A percentile compares a stretch with the other conserved stretches of the same genome.
These are phyloP conservation scores for Echites panduratus DNA, from an alignment of 257 asterid species.

Conservation along the genomic window DNA sequence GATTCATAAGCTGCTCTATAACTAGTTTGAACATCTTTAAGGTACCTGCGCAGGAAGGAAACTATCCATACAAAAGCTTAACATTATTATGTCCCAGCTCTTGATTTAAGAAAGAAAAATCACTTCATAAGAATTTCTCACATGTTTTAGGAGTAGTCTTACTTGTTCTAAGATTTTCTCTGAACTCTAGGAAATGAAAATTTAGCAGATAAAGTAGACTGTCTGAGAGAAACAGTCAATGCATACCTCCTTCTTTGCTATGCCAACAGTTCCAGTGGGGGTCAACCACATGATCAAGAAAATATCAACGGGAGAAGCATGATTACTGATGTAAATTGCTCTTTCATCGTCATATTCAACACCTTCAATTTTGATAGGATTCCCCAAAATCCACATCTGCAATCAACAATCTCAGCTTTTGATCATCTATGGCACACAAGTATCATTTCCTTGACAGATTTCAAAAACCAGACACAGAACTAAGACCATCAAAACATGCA, in stretches of 20 bases:
- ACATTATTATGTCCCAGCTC: too few relatives aligned
- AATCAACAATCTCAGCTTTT: conserved; percentile 10
- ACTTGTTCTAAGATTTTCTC: background rate
- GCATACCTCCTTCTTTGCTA: conserved; percentile 42
- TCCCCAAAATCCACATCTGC: conserved; percentile 47
- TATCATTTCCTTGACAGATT: background rate
- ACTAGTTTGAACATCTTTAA: too few relatives aligned
- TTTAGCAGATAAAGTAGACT: background rate
- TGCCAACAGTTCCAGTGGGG: conserved; percentile 41
- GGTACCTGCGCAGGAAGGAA: background rate
- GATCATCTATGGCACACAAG: background rate
- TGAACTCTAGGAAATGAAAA: background rate
- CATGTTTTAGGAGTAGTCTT: background rate
- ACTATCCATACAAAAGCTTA: background rate
- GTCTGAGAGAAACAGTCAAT: background rate
- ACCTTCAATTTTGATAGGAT: conserved; percentile 41
- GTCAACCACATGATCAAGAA: conserved; percentile 44
- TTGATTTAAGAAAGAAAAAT: background rate
- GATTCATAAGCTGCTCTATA: background rate
- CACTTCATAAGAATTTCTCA: background rate
- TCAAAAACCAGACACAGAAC: background rate
- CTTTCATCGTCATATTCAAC: conserved; percentile 33
- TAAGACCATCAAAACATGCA: background rate
- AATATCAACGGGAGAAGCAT: conserved; percentile 44
- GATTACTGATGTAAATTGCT: conserved; percentile 43